Evolutionary conservation across 208 protist species (phyloP), one percentile per base, ranked within the genome.

Genomic region (Lotmaria passim): DNA sequence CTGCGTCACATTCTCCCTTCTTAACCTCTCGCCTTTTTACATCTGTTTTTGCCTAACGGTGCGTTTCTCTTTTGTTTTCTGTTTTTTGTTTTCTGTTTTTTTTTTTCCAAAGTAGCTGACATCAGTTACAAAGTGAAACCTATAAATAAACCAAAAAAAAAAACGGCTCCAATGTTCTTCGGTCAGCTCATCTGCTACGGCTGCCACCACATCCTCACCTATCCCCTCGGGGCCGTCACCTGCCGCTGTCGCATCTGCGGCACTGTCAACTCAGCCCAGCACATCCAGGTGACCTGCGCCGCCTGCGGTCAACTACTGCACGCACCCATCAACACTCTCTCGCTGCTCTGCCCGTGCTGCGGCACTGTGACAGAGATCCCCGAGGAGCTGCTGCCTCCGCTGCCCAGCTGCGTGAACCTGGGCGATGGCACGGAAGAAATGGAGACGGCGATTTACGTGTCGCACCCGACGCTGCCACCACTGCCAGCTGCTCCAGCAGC

Each of bases 161-260:
- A n/a, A n/a, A n/a, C n/a, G n/a, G n/a, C n/a, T n/a, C n/a, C n/a
- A n/a, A 86, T 91, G 68, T 46, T 92, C 21, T 87, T 85, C 53
- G 67, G 75, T 6, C 83, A 95, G 58, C 68, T 93, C 0, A 85
- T 95, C 21, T 95, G 90, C 53, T 59, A 64, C 8, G 81, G 75
- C 11, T 95, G 90, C 63, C 77, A 78, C 19, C 78, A 78, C 55
- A 83, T 95, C 48, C 75, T 93, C 26, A 90, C 79, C 39, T 93
- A 93, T 66, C 87, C 90, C 11, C 61, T 90, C 36, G 85, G 82
- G 6, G 79, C 83, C 36, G 39, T 89, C 55, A 91, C 82, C 60
- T 93, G 87, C 69, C 78, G 85, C 47, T 95, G 90, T 59, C 84
- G 84, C 7, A 69, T 86, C 64, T 95, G 90, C 73, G 67, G 75